phyloP scores from a whole-genome alignment of 129 eudicot genomes.

The Gnaphalium uliginosum region DNA sequence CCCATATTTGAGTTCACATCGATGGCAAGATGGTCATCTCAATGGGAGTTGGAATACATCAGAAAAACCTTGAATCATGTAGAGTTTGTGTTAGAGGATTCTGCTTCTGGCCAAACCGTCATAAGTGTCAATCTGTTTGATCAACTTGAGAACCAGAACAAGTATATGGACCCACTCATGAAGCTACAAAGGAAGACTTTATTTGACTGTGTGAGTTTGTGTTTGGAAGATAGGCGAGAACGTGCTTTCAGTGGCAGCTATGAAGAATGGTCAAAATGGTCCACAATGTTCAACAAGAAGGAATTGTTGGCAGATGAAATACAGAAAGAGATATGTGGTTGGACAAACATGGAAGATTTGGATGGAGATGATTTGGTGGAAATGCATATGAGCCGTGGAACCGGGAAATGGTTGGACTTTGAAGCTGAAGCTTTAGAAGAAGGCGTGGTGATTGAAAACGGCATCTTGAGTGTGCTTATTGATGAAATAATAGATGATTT shows the following conservation, averaged over 20 bases:
- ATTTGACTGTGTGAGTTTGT: slow-evolving; percentile 62
- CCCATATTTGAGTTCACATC: slow-evolving; percentile 32
- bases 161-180: slow-evolving; percentile 43
- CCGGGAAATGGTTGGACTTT: slow-evolving; percentile 87
- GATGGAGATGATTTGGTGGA: slow-evolving; percentile 87
- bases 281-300: slow-evolving; percentile 33
- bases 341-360: slow-evolving; percentile 63
- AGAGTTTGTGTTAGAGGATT: slow-evolving; percentile 42
- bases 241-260: slow-evolving; percentile 51
- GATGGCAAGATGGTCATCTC: slow-evolving; percentile 27
- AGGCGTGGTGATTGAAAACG: slow-evolving; percentile 54
- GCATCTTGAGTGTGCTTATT: slow-evolving; percentile 47
- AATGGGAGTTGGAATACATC: slow-evolving; percentile 64
- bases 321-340: slow-evolving; percentile 57
- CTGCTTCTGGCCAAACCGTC: slow-evolving; percentile 43
- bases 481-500: slow-evolving; percentile 72
- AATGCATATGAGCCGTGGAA: slow-evolving; percentile 71
- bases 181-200: slow-evolving; percentile 52
- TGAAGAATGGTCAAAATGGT: slow-evolving; percentile 63
- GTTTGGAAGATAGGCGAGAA: slow-evolving; percentile 37
- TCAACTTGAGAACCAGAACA: slow-evolving; percentile 50
- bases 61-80: slow-evolving; percentile 41
- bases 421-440: slow-evolving; percentile 75
- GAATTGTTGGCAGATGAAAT: slow-evolving; percentile 57
- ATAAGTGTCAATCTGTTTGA: slow-evolving; percentile 49